Conservation (phyloP, 192 early-diverging fungal species). For the Obelidium mucronatum region DNA sequence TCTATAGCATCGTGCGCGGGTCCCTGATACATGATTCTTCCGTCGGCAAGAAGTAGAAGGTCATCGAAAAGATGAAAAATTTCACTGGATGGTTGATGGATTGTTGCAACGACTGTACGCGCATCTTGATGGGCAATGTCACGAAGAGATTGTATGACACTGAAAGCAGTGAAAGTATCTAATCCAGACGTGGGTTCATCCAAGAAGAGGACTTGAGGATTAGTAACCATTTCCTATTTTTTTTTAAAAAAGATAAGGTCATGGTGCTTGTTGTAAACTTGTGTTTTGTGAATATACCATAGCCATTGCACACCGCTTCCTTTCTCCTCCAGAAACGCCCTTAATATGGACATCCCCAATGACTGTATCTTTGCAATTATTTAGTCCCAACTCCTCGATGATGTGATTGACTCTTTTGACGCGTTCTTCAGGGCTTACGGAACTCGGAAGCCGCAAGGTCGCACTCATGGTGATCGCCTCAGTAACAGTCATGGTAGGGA, state of each 20-base stretch:
- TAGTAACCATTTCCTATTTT: slow-evolving; percentile 67
- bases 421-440: slow-evolving; percentile 48
- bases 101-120: slow-evolving; percentile 46
- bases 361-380: slow-evolving; percentile 72
- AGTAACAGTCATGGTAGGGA: slow-evolving; percentile 73
- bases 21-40: slow-evolving; percentile 75
- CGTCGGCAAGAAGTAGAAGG: slow-evolving; percentile 69
- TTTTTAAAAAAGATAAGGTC: no score
- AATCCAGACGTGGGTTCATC: slow-evolving; percentile 76
- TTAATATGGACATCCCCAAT: slow-evolving; percentile 69
- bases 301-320: slow-evolving; percentile 77
- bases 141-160: slow-evolving; percentile 55
- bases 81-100: slow-evolving; percentile 63
- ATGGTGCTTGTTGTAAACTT: no score
- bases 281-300: no score
- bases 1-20: slow-evolving; percentile 47
- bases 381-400: slow-evolving; percentile 66
- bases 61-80: slow-evolving; percentile 74
- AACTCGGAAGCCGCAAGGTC: slow-evolving; percentile 58
- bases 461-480: slow-evolving; percentile 81
- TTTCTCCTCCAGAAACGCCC: slow-evolving; percentile 78
- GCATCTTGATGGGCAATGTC: slow-evolving; percentile 46
- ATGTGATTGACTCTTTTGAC: slow-evolving; percentile 59
- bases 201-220: slow-evolving; percentile 70
- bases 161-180: slow-evolving; percentile 62